Conservation (phyloP, 306 rosid genomes). For the Prunus padus region DNA sequence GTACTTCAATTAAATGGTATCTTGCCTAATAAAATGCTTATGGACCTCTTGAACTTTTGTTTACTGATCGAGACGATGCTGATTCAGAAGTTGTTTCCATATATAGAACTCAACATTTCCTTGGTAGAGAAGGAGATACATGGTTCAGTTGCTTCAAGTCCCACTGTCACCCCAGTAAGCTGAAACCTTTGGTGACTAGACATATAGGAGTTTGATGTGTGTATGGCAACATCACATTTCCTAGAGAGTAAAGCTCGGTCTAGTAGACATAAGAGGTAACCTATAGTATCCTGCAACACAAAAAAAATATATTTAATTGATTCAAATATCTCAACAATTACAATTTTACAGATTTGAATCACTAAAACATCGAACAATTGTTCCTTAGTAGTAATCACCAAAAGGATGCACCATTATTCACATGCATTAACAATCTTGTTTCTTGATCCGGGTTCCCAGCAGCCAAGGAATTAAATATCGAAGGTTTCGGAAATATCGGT, state of each 20-base stretch:
- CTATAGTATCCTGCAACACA: constrained; percentile 47
- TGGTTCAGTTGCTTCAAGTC: constrained; percentile 29
- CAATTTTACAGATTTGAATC: not conserved
- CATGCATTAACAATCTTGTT: constrained; percentile 51
- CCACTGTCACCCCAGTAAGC: constrained; percentile 34
- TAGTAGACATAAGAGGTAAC: constrained; percentile 71
- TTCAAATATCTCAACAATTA: not conserved
- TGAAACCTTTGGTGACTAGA: constrained; percentile 31
- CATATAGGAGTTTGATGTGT: constrained; percentile 28
- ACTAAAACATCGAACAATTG: not conserved
- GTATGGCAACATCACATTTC: constrained; percentile 59
- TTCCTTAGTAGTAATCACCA: not conserved
- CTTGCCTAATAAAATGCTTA: not conserved
- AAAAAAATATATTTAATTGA: too few species aligned
- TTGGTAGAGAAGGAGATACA: not conserved
- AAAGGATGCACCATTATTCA: constrained; percentile 22
- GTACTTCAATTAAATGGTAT: not conserved
- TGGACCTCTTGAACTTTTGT: not conserved
- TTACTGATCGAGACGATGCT: not conserved
- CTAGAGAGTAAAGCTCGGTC: constrained; percentile 71
- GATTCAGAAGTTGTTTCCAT: not conserved
- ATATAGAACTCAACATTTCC: not conserved
- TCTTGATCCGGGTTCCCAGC: constrained; percentile 61
- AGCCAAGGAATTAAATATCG: too few species aligned
- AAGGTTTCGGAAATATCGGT: too few species aligned